Conservation (phyloP, 495 filamentous ascomycete genomes). For the Penicillium maclennaniae region DNA sequence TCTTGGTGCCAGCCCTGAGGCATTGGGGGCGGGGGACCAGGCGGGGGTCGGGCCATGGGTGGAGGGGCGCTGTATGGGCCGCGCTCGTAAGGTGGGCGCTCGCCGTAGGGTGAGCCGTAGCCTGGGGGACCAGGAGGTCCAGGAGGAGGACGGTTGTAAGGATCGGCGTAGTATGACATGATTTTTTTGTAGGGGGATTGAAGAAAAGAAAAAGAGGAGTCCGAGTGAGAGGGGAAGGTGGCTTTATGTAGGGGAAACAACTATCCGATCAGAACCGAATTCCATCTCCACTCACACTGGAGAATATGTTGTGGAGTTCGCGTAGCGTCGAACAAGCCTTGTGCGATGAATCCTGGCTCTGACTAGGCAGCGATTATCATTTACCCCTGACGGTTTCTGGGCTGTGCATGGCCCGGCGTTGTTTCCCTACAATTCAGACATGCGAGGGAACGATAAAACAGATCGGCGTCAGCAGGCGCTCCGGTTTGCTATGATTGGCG, state of each 20-base stretch:
- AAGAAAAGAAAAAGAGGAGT: constrained; percentile 1
- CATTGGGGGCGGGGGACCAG: constrained; percentile 45
- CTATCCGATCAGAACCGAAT: neutral
- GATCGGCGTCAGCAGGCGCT: constrained; percentile 3
- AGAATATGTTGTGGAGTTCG: neutral
- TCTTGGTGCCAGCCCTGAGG: constrained; percentile 57
- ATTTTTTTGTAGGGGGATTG: neutral
- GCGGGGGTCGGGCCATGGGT: constrained; percentile 29
- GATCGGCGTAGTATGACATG: constrained; percentile 31
- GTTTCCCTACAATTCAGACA: neutral
- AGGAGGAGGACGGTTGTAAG: constrained; percentile 13
- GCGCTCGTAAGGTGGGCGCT: constrained; percentile 15
- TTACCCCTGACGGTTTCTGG: neutral
- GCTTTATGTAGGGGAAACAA: constrained; percentile 3
- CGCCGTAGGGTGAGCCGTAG: neutral
- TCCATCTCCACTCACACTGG: neutral
- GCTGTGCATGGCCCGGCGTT: too few relatives aligned
- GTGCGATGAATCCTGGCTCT: neutral
- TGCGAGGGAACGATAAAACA: neutral
- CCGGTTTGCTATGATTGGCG: neutral
- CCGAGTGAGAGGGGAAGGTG: constrained; percentile 2
- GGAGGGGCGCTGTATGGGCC: constrained; percentile 21
- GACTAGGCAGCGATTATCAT: constrained; percentile 20
- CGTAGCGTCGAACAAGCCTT: neutral
- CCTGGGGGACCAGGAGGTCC: constrained; percentile 6